Conservation (phyloP, 306 rosid species). For the Comarum palustre region DNA sequence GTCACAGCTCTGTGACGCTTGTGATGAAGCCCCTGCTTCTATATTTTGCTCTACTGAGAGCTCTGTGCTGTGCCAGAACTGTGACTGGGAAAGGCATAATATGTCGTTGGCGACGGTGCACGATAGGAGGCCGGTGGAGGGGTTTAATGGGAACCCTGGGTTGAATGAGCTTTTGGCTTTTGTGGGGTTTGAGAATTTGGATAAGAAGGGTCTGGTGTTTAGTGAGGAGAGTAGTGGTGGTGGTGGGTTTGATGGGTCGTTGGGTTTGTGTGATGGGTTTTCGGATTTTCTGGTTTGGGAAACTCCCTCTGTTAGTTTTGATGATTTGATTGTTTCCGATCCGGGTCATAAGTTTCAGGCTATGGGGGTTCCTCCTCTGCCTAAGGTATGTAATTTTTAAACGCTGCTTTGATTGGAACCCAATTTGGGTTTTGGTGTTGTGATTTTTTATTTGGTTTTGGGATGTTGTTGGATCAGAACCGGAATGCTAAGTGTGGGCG, state of each 20-base stretch:
- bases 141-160: conserved; percentile 66
- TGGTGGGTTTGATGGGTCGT: conserved; percentile 27
- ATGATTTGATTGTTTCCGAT: conserved; percentile 60
- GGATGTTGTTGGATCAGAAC: conserved; percentile 60
- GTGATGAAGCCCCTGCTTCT: conserved; percentile 65
- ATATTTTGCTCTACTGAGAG: conserved; percentile 71
- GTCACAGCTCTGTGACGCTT: conserved; percentile 61
- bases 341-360: conserved; percentile 57
- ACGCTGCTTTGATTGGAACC: conserved; percentile 15
- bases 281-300: conserved; percentile 64
- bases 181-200: conserved; percentile 57
- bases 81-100: conserved; percentile 80
- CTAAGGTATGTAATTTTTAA: conserved; percentile 45
- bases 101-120: conserved; percentile 41
- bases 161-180: conserved; percentile 46
- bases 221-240: conserved; percentile 16
- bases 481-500: conserved; percentile 77
- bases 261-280: conserved; percentile 31
- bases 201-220: conserved; percentile 47
- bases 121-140: conserved; percentile 70
- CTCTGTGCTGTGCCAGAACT: conserved; percentile 75
- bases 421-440: conserved; percentile 17
- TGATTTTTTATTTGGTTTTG: conserved; percentile 35
- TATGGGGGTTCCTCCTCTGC: conserved; percentile 77
- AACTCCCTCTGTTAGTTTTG: conserved; percentile 60